Evolutionary conservation across 2,329 filamentous ascomycete genomes (phyloP).

Genomic region (Penicillium sclerotigenum): DNA sequence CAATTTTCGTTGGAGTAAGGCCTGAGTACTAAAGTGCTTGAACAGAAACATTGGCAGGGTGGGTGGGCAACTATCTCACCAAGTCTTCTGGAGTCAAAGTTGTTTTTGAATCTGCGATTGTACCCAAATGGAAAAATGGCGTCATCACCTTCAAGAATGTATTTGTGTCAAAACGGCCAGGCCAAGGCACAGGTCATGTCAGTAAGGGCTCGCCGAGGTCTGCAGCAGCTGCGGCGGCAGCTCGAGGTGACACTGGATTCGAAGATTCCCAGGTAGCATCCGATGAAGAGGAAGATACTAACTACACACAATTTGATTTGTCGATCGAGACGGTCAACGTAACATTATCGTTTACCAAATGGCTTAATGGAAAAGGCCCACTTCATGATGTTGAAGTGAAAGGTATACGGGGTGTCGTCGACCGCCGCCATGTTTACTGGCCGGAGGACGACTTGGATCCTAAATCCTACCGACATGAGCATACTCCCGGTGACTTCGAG

Average conservation of each 20-base stretch:
- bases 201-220: conserved; percentile 85
- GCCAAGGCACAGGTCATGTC: conserved; percentile 75
- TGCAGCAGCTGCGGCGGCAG: conserved; percentile 75
- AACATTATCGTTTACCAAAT: conserved; percentile 94
- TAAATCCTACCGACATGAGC: conserved; percentile 79
- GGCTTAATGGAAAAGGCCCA: conserved; percentile 95
- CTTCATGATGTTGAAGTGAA: conserved; percentile 91
- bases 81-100: conserved; percentile 89
- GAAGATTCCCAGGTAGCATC: conserved; percentile 30
- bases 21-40: neutral
- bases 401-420: conserved; percentile 86
- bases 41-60: conserved; percentile 82
- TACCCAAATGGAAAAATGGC: conserved; percentile 90
- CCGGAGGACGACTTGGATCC: conserved; percentile 69
- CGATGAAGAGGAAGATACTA: conserved; percentile 73
- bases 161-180: conserved; percentile 87
- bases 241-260: conserved; percentile 47
- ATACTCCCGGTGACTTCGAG: conserved; percentile 91
- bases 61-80: conserved; percentile 93
- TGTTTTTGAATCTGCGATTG: conserved; percentile 95
- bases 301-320: conserved; percentile 96
- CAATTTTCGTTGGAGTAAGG: conserved; percentile 16
- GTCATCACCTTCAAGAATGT: conserved; percentile 97
- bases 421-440: conserved; percentile 80
- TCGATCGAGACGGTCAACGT: conserved; percentile 95